A percentile compares a stretch with the other conserved stretches of the same genome.
Evolutionary conservation across 768 basidiomycete genomes (phyloP).

Genomic region (Mycena sanguinolenta): DNA sequence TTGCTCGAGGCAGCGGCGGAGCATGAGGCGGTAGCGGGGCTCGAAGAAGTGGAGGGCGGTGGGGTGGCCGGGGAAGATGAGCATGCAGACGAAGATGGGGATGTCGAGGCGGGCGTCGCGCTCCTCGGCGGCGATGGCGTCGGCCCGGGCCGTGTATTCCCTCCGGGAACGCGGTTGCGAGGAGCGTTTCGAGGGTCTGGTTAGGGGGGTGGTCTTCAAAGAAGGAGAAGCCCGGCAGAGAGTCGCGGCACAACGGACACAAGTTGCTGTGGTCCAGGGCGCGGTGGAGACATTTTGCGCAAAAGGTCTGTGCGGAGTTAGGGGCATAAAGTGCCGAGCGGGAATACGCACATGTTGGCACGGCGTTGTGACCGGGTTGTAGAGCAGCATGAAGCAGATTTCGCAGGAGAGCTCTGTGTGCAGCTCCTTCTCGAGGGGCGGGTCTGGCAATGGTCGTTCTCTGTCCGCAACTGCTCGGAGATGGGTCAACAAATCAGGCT

Average conservation of each 20-base stretch:
- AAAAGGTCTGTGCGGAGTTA: conserved; percentile 78
- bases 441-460: conserved; percentile 22
- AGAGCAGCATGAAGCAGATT: conserved; percentile 88
- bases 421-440: conserved; percentile 71
- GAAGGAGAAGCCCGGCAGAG: conserved; percentile 80
- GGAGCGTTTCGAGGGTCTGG: conserved; percentile 75
- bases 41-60: conserved; percentile 94
- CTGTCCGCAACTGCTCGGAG: conserved; percentile 48
- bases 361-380: conserved; percentile 91
- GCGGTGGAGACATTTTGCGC: conserved; percentile 88
- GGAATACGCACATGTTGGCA: conserved; percentile 87
- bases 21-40: conserved; percentile 95
- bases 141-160: conserved; percentile 72
- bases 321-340: conserved; percentile 27
- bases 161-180: conserved; percentile 78
- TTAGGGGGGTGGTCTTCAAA: conserved; percentile 88
- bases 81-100: conserved; percentile 91
- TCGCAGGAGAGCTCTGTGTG: conserved; percentile 85
- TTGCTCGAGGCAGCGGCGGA: conserved; percentile 91
- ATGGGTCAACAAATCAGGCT: conserved; percentile 54
- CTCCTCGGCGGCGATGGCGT: conserved; percentile 80
- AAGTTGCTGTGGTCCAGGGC: conserved; percentile 86
- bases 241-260: conserved; percentile 90
- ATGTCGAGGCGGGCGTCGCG: conserved; percentile 85
- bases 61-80: conserved; percentile 93